Conservation (phyloP, 176 grass and related monocot genomes). For the Oryza longistaminata region DNA sequence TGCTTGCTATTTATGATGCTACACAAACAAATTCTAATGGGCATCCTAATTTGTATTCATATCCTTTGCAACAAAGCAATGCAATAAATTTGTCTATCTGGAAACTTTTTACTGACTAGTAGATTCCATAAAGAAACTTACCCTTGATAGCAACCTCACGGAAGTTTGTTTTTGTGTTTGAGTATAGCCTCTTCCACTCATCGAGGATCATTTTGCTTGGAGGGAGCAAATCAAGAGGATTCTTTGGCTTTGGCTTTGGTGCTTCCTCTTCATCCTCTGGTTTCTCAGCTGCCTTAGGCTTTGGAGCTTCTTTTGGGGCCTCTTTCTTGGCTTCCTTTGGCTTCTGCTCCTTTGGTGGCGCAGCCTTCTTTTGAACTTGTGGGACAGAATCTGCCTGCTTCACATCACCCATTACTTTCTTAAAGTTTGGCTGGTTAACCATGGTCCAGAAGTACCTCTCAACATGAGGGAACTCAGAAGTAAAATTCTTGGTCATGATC, state of each 20-base stretch:
- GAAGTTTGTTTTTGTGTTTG: constrained; percentile 91
- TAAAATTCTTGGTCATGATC: constrained; percentile 76
- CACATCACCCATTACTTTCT: constrained; percentile 61
- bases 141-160: constrained; percentile 89
- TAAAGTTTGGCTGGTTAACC: constrained; percentile 78
- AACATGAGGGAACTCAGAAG: constrained; percentile 74
- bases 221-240: constrained; percentile 80
- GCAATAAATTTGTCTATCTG: neutral
- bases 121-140: constrained; percentile 25
- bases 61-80: neutral
- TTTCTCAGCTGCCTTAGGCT: constrained; percentile 50
- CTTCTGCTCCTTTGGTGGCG: constrained; percentile 65
- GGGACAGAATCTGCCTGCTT: constrained; percentile 70
- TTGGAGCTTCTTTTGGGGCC: constrained; percentile 51
- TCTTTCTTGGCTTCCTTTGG: constrained; percentile 72
- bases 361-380: constrained; percentile 50
- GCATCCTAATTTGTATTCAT: neutral
- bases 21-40: neutral
- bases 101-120: neutral
- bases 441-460: constrained; percentile 94
- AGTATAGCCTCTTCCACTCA: constrained; percentile 91
- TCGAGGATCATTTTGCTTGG: constrained; percentile 92
- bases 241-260: constrained; percentile 82
- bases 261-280: constrained; percentile 65
- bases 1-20: neutral